These are phyloP conservation scores for Albatrellus sp. DNA, from an alignment of 1,284 basidiomycete species.

Conservation along the genomic window DNA sequence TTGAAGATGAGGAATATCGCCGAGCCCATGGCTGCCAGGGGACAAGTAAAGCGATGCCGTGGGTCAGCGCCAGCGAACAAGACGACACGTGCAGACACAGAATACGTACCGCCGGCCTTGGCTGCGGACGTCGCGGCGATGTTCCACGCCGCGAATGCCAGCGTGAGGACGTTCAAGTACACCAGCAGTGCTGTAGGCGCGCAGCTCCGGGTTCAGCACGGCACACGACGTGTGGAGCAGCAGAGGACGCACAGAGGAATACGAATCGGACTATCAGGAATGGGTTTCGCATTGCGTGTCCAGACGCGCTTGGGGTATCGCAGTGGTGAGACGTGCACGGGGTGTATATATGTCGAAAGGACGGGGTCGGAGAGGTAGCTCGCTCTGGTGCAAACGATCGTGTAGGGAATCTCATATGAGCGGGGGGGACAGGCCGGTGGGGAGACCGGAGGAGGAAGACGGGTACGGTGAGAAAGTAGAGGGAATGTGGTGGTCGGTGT, in stretches of 20 bases:
- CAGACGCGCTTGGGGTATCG: background rate
- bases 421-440: no score
- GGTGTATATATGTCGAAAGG: no score
- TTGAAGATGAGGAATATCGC: conserved; percentile 41
- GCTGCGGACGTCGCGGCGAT: conserved; percentile 25
- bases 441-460: no score
- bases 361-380: no score
- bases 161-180: conserved; percentile 35
- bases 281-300: conserved; percentile 20
- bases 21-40: conserved; percentile 28
- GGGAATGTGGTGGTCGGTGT: no score
- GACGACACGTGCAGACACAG: background rate
- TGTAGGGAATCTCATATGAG: no score
- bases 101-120: conserved; percentile 24
- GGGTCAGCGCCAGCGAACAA: background rate
- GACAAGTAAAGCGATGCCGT: background rate
- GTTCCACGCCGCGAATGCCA: conserved; percentile 51
- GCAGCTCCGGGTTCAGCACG: background rate
- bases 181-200: conserved; percentile 35
- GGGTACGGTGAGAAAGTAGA: no score
- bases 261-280: conserved; percentile 45
- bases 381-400: no score
- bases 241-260: conserved; percentile 36
- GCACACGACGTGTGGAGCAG: background rate
- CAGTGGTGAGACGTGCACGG: no score